Evolutionary conservation across 2,329 filamentous ascomycete genomes (phyloP).

Genomic region (Coniochaeta sp.): DNA sequence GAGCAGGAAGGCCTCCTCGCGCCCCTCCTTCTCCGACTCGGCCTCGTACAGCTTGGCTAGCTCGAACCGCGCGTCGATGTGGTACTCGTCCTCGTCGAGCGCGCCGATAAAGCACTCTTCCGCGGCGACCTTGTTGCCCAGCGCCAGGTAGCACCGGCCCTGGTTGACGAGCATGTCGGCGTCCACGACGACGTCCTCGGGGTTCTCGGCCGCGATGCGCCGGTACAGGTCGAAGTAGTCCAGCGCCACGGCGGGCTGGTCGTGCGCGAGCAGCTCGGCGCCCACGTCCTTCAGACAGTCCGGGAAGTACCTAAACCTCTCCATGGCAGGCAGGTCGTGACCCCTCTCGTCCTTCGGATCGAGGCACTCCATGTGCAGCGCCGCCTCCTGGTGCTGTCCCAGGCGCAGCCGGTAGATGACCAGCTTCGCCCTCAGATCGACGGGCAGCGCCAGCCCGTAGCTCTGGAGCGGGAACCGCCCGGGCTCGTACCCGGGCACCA

Average conservation of each 20-base stretch:
- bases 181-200: constrained; percentile 28
- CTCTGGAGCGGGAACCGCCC: constrained; percentile 42
- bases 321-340: constrained; percentile 19
- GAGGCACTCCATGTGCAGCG: constrained; percentile 63
- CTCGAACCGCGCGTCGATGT: constrained; percentile 70
- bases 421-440: constrained; percentile 78
- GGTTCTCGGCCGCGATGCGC: constrained; percentile 34
- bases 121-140: constrained; percentile 59
- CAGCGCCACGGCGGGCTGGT: constrained; percentile 34
- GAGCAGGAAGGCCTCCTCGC: constrained; percentile 69
- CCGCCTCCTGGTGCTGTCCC: constrained; percentile 62
- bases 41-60: constrained; percentile 81
- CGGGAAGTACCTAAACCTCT: constrained; percentile 54
- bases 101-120: constrained; percentile 72
- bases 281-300: constrained; percentile 71
- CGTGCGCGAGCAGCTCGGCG: constrained; percentile 34
- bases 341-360: constrained; percentile 51
- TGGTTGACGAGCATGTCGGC: constrained; percentile 46
- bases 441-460: constrained; percentile 69
- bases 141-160: constrained; percentile 61
- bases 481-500: constrained; percentile 53
- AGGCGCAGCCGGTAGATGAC: constrained; percentile 75
- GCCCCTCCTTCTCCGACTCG: constrained; percentile 46
- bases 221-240: constrained; percentile 50
- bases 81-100: constrained; percentile 62